These are phyloP conservation scores for Xerocomellus chrysenteron DNA, from an alignment of 768 basidiomycete genomes.

Conservation along the genomic window DNA sequence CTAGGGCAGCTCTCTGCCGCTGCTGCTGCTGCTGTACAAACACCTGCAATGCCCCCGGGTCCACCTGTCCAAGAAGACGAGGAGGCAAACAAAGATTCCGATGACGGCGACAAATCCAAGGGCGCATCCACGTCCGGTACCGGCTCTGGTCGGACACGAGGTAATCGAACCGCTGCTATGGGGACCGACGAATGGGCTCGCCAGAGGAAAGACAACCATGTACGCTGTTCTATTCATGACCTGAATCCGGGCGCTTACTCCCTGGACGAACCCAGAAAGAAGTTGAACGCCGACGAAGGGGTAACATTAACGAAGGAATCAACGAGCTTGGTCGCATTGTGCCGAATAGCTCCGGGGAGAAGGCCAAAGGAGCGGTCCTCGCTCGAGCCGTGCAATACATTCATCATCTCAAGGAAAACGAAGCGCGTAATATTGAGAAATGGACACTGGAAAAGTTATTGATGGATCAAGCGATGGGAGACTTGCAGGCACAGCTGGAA, in stretches of 20 bases:
- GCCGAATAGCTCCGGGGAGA: slow-evolving; percentile 83
- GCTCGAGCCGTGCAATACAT: slow-evolving; percentile 89
- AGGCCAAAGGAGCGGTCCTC: slow-evolving; percentile 88
- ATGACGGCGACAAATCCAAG: slow-evolving; percentile 27
- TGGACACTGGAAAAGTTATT: slow-evolving; percentile 92
- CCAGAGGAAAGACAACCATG: slow-evolving; percentile 82
- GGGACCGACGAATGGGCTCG: slow-evolving; percentile 78
- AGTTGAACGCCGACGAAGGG: slow-evolving; percentile 91
- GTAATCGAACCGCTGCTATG: slow-evolving; percentile 59
- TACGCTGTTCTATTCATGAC: slow-evolving; percentile 33
- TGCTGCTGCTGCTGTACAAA: slow-evolving; percentile 46
- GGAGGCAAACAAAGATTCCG: slow-evolving; percentile 27
- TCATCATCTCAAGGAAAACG: slow-evolving; percentile 86
- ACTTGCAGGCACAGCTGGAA: slow-evolving; percentile 79
- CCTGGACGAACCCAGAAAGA: slow-evolving; percentile 72
- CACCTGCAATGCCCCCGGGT: slow-evolving; percentile 22
- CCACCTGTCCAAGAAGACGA: slow-evolving; percentile 20
- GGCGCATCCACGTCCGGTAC: slow-evolving; percentile 27
- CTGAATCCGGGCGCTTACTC: not conserved
- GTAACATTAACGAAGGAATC: slow-evolving; percentile 97
- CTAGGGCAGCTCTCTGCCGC: slow-evolving; percentile 55
- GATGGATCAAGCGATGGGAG: slow-evolving; percentile 92
- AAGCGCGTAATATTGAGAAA: slow-evolving; percentile 87
- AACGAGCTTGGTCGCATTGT: slow-evolving; percentile 87
- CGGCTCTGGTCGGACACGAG: slow-evolving; percentile 44